Evolutionary conservation across 805 yeast species (phyloP), one percentile per base, ranked within the genome.

Genomic region (Pichia nanzhaoensis): DNA sequence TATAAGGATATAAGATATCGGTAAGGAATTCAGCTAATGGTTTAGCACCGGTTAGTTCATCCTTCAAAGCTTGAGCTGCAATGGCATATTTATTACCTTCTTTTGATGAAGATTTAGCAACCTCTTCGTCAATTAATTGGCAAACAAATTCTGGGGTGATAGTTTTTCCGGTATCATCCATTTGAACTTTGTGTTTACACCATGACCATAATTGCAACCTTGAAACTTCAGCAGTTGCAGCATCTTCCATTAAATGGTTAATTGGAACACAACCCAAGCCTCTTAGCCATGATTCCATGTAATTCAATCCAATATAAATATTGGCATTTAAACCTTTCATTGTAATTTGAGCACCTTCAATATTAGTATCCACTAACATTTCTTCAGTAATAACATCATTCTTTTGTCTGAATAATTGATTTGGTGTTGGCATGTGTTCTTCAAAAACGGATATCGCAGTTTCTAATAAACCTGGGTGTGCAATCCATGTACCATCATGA

Each of bases 401-500:
- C 34, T 66, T 66, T 47, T 84, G 83, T 41, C 67, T 68, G 40
- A 59, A 64, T 55, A 84, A 73, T 67, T 84, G 93, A 69, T 84
- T 84, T 52, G 90, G 86, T 33, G 91, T 85, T 53, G 85, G 84
- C 90, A 84, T 81, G 64, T 77, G 74, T 61, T 81, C 77, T 60
- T 80, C 75, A 67, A 84, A 84, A 18, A 84, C 84, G 57, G 75
- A 73, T 59, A 82, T 73, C 35, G 87, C 89, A 51, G 84, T 76
- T 16, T 82, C 74, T 21, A 84, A 85, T 61, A 84, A 71, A 18
- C 89, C 90, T 16, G 95, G 95, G 58, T 84, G 93, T 14, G 91
- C 91, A 60, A 84, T 84, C 95, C 95, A 84, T 48, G 91, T 82
- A 42, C 93, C 89, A 68, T 84, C 95, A 66, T 86, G 88, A 40